Conservation (phyloP, 2,329 filamentous ascomycete species). For the Beauveria asiatica region DNA sequence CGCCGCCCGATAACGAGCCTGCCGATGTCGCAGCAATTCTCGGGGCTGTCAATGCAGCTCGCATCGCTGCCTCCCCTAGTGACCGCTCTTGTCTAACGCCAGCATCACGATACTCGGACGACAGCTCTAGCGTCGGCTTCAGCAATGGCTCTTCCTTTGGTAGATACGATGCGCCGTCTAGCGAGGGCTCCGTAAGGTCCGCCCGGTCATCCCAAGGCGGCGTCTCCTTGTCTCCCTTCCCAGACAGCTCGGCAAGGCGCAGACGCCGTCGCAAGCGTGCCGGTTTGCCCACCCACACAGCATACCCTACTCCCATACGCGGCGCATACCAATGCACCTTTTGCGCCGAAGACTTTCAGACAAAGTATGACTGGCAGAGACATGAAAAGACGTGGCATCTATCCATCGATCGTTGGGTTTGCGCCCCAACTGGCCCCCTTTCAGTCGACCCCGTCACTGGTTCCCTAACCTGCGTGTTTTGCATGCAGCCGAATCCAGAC, state of each 20-base stretch:
- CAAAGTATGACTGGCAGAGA: constrained; percentile 61
- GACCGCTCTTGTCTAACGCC: neutral
- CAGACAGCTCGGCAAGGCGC: neutral
- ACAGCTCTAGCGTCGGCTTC: constrained; percentile 5
- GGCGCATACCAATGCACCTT: constrained; percentile 54
- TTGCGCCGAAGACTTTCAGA: constrained; percentile 59
- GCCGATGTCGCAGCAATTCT: constrained; percentile 22
- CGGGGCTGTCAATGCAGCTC: constrained; percentile 18
- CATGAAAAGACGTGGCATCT: constrained; percentile 61
- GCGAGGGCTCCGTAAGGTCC: neutral
- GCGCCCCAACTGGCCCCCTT: constrained; percentile 48
- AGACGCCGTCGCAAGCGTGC: constrained; percentile 2
- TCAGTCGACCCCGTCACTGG: constrained; percentile 51
- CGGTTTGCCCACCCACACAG: neutral
- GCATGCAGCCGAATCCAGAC: constrained; percentile 44
- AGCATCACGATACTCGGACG: constrained; percentile 2
- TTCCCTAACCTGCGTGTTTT: constrained; percentile 49
- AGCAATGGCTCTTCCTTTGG: constrained; percentile 7
- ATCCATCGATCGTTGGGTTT: constrained; percentile 60
- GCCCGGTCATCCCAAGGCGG: neutral
- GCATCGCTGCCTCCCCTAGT: constrained; percentile 9
- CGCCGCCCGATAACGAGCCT: constrained; percentile 24
- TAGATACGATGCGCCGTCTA: neutral
- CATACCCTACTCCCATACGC: constrained; percentile 16
- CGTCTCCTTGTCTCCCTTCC: constrained; percentile 3